These are phyloP conservation scores for Hansenula sp. DNA, from an alignment of 1,139 yeast species.

Conservation along the genomic window DNA sequence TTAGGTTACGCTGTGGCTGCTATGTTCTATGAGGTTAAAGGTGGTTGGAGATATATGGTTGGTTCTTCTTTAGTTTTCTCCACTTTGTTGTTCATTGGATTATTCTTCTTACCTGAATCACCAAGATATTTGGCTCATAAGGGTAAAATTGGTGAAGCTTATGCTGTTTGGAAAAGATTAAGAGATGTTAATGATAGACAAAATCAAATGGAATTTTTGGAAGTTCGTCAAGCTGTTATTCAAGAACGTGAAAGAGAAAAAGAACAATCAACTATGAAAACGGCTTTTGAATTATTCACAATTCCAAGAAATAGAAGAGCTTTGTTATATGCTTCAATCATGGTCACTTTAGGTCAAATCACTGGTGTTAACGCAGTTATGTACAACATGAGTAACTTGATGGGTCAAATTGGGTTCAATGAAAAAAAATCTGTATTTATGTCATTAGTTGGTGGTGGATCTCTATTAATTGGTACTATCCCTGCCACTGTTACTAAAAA, in stretches of 20 bases:
- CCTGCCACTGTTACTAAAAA: slow-evolving; percentile 52
- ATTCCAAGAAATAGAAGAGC: slow-evolving; percentile 58
- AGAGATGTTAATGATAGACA: slow-evolving; percentile 38
- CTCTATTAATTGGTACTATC: slow-evolving; percentile 54
- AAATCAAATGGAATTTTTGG: slow-evolving; percentile 48
- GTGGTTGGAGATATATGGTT: slow-evolving; percentile 59
- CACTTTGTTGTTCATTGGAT: slow-evolving; percentile 42
- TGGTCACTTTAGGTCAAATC: slow-evolving; percentile 55
- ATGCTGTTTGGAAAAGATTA: slow-evolving; percentile 50
- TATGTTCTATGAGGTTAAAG: slow-evolving; percentile 47
- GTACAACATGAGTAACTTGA: slow-evolving; percentile 53
- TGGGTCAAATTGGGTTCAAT: slow-evolving; percentile 43
- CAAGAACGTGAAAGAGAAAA: slow-evolving; percentile 30
- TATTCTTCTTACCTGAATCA: slow-evolving; percentile 46
- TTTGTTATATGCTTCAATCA: slow-evolving; percentile 47
- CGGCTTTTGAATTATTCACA: slow-evolving; percentile 45
- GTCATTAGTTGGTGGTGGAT: slow-evolving; percentile 63
- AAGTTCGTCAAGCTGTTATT: slow-evolving; percentile 34
- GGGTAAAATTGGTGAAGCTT: slow-evolving; percentile 46
- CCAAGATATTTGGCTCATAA: slow-evolving; percentile 52
- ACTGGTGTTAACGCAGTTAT: slow-evolving; percentile 55
- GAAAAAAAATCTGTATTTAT: slow-evolving; percentile 44
- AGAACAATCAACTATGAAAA: slow-evolving; percentile 28
- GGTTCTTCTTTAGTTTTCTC: slow-evolving; percentile 58
- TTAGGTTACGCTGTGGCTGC: slow-evolving; percentile 56